Evolutionary conservation across 2,329 filamentous ascomycete species (phyloP).

Genomic region (Fusarium avenaceum): DNA sequence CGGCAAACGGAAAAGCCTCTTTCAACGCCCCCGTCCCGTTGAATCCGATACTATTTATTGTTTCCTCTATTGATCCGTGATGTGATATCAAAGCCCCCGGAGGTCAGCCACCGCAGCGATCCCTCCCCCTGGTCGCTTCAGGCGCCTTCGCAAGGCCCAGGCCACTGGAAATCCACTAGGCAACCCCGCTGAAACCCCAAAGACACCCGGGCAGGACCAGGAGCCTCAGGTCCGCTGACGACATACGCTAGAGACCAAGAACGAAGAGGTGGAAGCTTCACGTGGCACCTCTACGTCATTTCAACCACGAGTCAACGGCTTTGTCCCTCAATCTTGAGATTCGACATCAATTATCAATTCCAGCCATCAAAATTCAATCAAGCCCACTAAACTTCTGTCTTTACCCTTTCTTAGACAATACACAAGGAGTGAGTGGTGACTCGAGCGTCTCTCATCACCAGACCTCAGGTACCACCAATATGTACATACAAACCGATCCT

Average conservation of each 20-base stretch:
- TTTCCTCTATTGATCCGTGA: slow-evolving; percentile 12
- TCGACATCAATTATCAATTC: slow-evolving; percentile 6
- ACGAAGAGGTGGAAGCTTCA: slow-evolving; percentile 17
- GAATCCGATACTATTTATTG: slow-evolving; percentile 4
- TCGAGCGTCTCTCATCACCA: slow-evolving; percentile 20
- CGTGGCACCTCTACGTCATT: slow-evolving; percentile 40
- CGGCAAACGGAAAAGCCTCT: not conserved
- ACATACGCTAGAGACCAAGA: slow-evolving; percentile 32
- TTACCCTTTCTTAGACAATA: not conserved
- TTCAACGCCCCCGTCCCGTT: not conserved
- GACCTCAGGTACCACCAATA: slow-evolving; percentile 27
- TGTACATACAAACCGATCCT: slow-evolving; percentile 13
- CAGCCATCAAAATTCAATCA: not conserved
- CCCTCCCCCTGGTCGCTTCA: slow-evolving; percentile 29
- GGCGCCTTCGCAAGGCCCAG: slow-evolving; percentile 22
- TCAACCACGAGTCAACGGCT: slow-evolving; percentile 14
- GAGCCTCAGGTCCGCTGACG: slow-evolving; percentile 40
- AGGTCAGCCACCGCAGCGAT: not conserved
- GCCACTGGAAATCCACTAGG: slow-evolving; percentile 26
- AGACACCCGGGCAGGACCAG: slow-evolving; percentile 10
- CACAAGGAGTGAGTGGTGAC: slow-evolving; percentile 8
- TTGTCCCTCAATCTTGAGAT: slow-evolving; percentile 16
- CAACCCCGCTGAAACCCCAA: slow-evolving; percentile 22
- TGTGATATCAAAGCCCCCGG: slow-evolving; percentile 11
- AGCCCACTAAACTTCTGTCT: not conserved